phyloP scores from a whole-genome alignment of 1,284 basidiomycete species.

The Singerocomus inundabilis region DNA sequence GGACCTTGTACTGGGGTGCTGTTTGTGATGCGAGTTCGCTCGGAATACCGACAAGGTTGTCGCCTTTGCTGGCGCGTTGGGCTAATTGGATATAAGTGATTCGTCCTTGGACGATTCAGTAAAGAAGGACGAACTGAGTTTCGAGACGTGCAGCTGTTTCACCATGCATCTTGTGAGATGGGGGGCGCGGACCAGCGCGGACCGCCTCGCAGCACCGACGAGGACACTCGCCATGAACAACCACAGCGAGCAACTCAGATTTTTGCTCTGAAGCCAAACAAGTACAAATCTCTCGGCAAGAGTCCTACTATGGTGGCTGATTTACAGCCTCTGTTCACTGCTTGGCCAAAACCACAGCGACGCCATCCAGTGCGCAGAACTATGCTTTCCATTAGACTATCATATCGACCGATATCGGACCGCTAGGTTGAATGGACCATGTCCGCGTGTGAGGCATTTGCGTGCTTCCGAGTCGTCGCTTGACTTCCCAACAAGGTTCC shows the following conservation, averaged over 20 bases:
- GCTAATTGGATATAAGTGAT: constrained; percentile 13
- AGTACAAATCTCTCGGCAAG: constrained; percentile 10
- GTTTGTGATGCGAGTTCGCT: constrained; percentile 3
- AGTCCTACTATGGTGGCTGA: too few species aligned
- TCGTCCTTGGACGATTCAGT: neutral
- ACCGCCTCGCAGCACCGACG: constrained; percentile 13
- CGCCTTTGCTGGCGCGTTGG: constrained; percentile 7
- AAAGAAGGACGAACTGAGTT: constrained; percentile 18
- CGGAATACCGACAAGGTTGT: constrained; percentile 10
- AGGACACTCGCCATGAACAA: constrained; percentile 19
- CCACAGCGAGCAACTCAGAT: neutral
- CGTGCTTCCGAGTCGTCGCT: neutral
- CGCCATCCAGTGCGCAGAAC: neutral
- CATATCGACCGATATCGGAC: neutral
- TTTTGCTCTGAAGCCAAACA: constrained; percentile 17
- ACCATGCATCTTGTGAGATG: constrained; percentile 4
- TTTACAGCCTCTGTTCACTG: too few species aligned
- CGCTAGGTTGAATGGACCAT: neutral
- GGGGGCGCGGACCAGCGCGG: neutral
- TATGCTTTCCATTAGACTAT: neutral
- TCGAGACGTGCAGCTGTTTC: constrained; percentile 21
- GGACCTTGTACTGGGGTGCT: neutral
- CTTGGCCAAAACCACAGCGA: too few species aligned
- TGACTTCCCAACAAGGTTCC: neutral
- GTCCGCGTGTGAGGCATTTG: too few species aligned